Evolutionary conservation across 768 basidiomycete genomes (phyloP), one percentile per base, ranked within the genome.

Genomic region (Leucocoprinus leucothites): DNA sequence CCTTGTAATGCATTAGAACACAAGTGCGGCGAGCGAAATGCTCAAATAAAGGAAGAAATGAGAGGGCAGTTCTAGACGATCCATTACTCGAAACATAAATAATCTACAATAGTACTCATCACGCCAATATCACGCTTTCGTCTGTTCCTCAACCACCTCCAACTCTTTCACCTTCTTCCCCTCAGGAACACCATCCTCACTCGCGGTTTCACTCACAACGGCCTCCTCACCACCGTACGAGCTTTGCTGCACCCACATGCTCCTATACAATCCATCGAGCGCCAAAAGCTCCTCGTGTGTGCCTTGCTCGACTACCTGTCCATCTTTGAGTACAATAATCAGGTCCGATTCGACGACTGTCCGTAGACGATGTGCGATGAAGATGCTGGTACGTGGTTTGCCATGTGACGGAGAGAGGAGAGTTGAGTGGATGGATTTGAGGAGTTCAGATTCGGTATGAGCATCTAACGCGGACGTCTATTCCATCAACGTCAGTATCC

Each of bases 401-500:
- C 88, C 84, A 31, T 24, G n/a, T 14, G 40, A n/a, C 9, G 35
- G 16, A 18, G 41, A 26, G 13, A 40, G 42, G 31, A 98, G 73
- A 0, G 84, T 85, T 18, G 70, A 74, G 63, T 98, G 89, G 71
- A 99, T 90, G 64, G 96, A 97, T 63, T 84, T 80, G 94, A 98
- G 98, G 41, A 99, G 74, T 67, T 97, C 95, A 2, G 86, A 81
- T 67, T 99, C 97, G 0, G 97, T 98, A 62, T 92, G 90, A 1
- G 93, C 90, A 65, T 99, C 97, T 58, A 99, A 72, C 0, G 97
- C 95, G 0, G 94, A 97, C 0, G 97, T 99, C 94, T 96, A 59
- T 2, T 26, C 6, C 31, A 31, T 38, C 38, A 7, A 3, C 0
- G 48, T 40, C 36, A 53, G 40, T 38, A 46, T 48, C 14, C 31